Evolutionary conservation across 2,329 filamentous ascomycete genomes (phyloP).

Genomic region (Periconia sp.): DNA sequence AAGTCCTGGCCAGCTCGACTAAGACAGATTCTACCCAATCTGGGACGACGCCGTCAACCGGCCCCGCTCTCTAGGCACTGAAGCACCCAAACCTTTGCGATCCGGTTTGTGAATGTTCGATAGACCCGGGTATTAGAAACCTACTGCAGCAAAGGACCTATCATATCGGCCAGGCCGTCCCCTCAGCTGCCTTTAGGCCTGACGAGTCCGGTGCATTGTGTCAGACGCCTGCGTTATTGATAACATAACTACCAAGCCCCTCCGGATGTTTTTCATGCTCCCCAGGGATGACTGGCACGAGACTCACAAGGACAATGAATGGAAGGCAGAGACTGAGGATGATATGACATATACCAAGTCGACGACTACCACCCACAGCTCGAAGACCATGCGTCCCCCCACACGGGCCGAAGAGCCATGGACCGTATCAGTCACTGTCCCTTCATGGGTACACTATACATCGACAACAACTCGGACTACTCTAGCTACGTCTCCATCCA

Average conservation of each 20-base stretch:
- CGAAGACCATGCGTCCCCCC: too few relatives aligned
- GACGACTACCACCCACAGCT: too few relatives aligned
- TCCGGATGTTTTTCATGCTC: neutral
- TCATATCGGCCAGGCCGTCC: neutral
- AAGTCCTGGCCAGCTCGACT: too few relatives aligned
- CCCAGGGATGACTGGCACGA: neutral
- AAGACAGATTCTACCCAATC: conserved; percentile 2
- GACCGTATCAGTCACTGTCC: too few relatives aligned
- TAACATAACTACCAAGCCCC: neutral
- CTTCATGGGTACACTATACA: too few relatives aligned
- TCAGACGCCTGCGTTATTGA: neutral
- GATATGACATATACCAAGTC: too few relatives aligned
- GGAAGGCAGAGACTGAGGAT: too few relatives aligned
- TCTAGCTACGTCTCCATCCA: too few relatives aligned
- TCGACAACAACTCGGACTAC: too few relatives aligned
- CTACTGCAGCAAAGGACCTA: neutral
- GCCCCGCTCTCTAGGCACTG: conserved; percentile 2
- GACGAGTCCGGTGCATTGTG: neutral
- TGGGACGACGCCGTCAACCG: conserved; percentile 5
- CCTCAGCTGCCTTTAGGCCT: neutral
- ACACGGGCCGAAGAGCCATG: too few relatives aligned
- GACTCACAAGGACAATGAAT: neutral
- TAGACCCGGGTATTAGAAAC: too few relatives aligned
- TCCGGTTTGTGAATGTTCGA: neutral
- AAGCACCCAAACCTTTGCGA: neutral